A percentile compares a stretch with the other conserved stretches of the same genome.
phyloP scores from a whole-genome alignment of 805 yeast species.

The Ogataea methylovora region DNA sequence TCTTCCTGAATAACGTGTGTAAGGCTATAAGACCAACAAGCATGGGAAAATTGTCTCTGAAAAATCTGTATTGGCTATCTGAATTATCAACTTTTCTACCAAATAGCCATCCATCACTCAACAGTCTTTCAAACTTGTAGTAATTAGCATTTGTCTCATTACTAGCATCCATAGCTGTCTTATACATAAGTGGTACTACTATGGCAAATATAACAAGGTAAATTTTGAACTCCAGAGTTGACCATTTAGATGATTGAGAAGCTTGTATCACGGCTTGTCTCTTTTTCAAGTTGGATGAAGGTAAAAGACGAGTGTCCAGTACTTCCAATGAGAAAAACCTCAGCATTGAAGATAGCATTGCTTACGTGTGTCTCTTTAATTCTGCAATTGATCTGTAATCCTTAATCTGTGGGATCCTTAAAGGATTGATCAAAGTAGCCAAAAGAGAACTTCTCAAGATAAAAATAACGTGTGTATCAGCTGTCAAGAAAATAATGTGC shows the following conservation, averaged over 20 bases:
- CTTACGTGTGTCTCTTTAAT: no score
- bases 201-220: constrained; percentile 57
- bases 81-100: constrained; percentile 91
- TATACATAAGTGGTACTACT: constrained; percentile 76
- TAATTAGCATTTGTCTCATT: constrained; percentile 71
- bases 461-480: no score
- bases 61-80: constrained; percentile 82
- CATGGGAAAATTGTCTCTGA: constrained; percentile 70
- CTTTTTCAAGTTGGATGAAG: constrained; percentile 27
- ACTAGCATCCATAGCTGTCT: constrained; percentile 76
- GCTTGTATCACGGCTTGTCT: constrained; percentile 23
- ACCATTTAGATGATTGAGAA: constrained; percentile 54
- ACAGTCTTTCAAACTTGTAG: constrained; percentile 46
- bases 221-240: constrained; percentile 63
- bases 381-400: no score
- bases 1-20: constrained; percentile 48
- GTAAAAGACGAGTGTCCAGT: constrained; percentile 42
- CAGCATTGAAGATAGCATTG: not conserved
- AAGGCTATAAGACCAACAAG: constrained; percentile 44
- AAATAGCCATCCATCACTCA: constrained; percentile 81
- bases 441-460: no score
- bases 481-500: no score
- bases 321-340: constrained; percentile 43
- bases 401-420: no score
- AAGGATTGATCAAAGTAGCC: no score